Percentiles rank a stretch among this genome's conserved stretches.
Evolutionary conservation across 495 filamentous ascomycete species (phyloP).

Genomic region (Glarea lozoyensis): DNA sequence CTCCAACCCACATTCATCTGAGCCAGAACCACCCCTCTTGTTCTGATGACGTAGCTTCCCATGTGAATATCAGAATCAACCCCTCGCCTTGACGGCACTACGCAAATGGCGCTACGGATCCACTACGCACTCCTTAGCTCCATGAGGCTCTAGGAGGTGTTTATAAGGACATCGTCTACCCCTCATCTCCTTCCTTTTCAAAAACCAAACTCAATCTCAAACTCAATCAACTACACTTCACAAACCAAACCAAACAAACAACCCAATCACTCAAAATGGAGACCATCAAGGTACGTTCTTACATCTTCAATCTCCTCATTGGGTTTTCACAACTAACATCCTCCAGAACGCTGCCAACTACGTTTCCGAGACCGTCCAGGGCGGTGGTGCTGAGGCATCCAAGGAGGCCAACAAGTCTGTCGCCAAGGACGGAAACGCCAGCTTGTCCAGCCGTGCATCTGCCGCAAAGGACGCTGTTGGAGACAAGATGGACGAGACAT

Average conservation of each 20-base stretch:
- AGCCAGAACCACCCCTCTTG: no score
- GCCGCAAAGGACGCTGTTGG: conserved; percentile 46
- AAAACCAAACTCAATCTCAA: conserved; percentile 10
- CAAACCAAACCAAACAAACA: conserved; percentile 20
- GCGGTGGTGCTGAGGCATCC: conserved; percentile 33
- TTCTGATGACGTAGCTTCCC: no score
- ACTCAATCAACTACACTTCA: conserved; percentile 19
- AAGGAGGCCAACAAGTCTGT: conserved; percentile 62
- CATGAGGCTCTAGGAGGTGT: no score
- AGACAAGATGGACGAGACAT: conserved; percentile 49
- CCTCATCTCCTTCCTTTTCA: background rate
- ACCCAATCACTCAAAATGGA: conserved; percentile 40
- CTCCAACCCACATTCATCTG: no score
- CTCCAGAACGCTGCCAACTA: conserved; percentile 46
- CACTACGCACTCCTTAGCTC: no score
- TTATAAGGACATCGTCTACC: no score
- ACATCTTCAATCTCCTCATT: background rate
- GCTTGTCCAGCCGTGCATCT: conserved; percentile 38
- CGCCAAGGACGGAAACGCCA: conserved; percentile 48
- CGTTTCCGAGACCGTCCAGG: conserved; percentile 50
- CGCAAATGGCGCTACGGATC: no score
- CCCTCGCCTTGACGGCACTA: no score
- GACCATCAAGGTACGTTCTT: conserved; percentile 32
- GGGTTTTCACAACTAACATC: conserved; percentile 1
- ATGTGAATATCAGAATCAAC: no score